Conservation (phyloP, 116 monocot genomes). For the Zostera marina region DNA sequence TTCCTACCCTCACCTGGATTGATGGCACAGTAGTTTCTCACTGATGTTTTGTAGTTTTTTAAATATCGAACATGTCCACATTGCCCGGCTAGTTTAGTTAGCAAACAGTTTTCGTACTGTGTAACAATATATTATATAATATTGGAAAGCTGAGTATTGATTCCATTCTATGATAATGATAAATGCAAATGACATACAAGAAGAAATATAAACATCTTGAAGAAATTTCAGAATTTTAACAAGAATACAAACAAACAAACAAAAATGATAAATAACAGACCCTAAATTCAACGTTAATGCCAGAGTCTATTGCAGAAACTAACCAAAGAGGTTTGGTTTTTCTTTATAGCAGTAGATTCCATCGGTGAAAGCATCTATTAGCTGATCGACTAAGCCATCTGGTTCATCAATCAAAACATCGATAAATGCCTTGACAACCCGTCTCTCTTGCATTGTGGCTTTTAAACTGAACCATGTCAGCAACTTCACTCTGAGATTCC, state of each 20-base stretch:
- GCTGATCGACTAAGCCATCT: constrained; percentile 47
- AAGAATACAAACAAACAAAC: too few relatives aligned
- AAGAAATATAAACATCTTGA: too few relatives aligned
- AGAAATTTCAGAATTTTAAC: too few relatives aligned
- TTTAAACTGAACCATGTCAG: constrained; percentile 89
- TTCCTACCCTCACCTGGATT: constrained; percentile 55
- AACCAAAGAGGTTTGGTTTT: constrained; percentile 19
- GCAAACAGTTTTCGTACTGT: background rate
- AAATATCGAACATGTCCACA: background rate
- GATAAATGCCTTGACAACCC: constrained; percentile 67
- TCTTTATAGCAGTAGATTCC: constrained; percentile 52
- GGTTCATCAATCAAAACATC: constrained; percentile 73
- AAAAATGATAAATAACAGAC: too few relatives aligned
- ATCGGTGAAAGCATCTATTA: constrained; percentile 70
- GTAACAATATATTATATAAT: background rate
- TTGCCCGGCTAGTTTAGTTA: background rate
- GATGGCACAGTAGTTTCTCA: constrained; percentile 16
- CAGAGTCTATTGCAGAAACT: constrained; percentile 46
- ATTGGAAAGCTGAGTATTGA: background rate
- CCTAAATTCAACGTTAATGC: constrained; percentile 16
- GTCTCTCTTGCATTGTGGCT: constrained; percentile 49
- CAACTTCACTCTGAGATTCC: constrained; percentile 66
- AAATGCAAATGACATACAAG: too few relatives aligned
- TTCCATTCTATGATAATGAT: too few relatives aligned
- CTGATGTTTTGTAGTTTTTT: background rate